Conservation (phyloP, 768 basidiomycete genomes). For the Amanita polypyramis region DNA sequence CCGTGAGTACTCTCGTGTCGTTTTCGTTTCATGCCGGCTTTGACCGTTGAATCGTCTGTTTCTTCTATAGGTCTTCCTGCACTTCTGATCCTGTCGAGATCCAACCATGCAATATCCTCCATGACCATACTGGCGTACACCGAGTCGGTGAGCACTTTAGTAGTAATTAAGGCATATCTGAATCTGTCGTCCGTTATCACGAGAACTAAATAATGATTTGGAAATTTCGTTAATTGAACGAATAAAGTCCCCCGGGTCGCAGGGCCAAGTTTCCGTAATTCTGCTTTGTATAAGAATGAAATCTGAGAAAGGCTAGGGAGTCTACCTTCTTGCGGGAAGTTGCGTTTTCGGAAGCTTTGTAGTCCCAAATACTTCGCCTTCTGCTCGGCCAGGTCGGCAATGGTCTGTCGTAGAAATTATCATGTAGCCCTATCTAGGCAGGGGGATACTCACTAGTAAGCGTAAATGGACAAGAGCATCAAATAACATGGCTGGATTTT, state of each 20-base stretch:
- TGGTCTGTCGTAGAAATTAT: conserved; percentile 46
- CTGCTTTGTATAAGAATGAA: conserved; percentile 24
- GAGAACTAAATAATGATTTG: conserved; percentile 75
- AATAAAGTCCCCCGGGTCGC: conserved; percentile 53
- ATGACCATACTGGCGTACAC: conserved; percentile 53
- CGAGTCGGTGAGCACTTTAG: conserved; percentile 40
- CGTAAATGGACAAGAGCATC: conserved; percentile 51
- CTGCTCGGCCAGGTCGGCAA: conserved; percentile 72
- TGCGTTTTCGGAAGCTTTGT: conserved; percentile 57
- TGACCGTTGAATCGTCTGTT: not conserved
- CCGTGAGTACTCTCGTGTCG: not conserved
- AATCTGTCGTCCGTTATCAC: conserved; percentile 72
- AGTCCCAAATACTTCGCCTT: conserved; percentile 84
- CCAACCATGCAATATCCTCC: conserved; percentile 74
- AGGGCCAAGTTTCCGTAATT: conserved; percentile 61
- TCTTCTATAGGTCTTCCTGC: not conserved
- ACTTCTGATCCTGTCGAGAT: conserved; percentile 53
- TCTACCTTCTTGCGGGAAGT: conserved; percentile 57
- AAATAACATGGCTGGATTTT: conserved; percentile 50
- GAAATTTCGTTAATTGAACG: conserved; percentile 70
- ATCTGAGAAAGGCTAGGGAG: not conserved
- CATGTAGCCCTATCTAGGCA: not conserved
- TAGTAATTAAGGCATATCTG: conserved; percentile 73
- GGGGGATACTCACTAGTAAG: conserved; percentile 38
- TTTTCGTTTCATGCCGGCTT: not conserved